Percentiles rank a stretch among this genome's conserved stretches.
Conservation (phyloP, 1,284 basidiomycete species). For the Porodaedalea pini region DNA sequence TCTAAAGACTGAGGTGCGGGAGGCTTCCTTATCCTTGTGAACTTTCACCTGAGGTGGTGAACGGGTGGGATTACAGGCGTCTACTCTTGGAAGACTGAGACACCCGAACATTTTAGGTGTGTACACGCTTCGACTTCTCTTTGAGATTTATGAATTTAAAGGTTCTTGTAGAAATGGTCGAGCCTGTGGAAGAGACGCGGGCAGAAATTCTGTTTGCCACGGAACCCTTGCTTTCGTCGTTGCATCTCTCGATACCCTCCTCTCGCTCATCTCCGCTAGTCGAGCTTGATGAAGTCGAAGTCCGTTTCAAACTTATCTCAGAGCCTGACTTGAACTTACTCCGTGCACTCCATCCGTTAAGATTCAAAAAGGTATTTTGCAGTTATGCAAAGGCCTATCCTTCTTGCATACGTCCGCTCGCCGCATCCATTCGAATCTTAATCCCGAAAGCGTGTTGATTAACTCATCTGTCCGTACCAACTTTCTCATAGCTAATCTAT, state of each 20-base stretch:
- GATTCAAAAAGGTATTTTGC: slow-evolving; percentile 96
- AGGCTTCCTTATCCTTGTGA: neutral
- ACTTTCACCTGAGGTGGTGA: neutral
- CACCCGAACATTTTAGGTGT: slow-evolving; percentile 91
- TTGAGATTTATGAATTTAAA: neutral
- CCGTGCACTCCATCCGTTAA: slow-evolving; percentile 33
- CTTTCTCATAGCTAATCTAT: slow-evolving; percentile 3
- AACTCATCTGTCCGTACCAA: slow-evolving; percentile 71
- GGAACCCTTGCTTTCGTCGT: slow-evolving; percentile 79
- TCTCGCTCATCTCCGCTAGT: slow-evolving; percentile 53
- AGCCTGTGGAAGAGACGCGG: slow-evolving; percentile 94
- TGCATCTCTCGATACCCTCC: slow-evolving; percentile 70
- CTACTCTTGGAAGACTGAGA: slow-evolving; percentile 79
- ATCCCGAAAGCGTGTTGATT: slow-evolving; percentile 81
- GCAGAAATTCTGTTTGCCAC: slow-evolving; percentile 90
- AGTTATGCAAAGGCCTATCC: slow-evolving; percentile 88
- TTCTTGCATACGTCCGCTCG: slow-evolving; percentile 93
- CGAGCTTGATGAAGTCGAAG: slow-evolving; percentile 89
- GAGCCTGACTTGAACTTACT: neutral
- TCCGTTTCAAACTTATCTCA: slow-evolving; percentile 32
- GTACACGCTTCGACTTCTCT: slow-evolving; percentile 21
- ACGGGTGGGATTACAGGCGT: slow-evolving; percentile 54
- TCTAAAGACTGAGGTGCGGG: slow-evolving; percentile 80
- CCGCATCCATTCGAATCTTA: slow-evolving; percentile 89
- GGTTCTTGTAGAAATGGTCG: slow-evolving; percentile 77